Base-by-base conservation (phyloP, 768 basidiomycete genomes). In the Lepiota brunneoincarnata region DNA sequence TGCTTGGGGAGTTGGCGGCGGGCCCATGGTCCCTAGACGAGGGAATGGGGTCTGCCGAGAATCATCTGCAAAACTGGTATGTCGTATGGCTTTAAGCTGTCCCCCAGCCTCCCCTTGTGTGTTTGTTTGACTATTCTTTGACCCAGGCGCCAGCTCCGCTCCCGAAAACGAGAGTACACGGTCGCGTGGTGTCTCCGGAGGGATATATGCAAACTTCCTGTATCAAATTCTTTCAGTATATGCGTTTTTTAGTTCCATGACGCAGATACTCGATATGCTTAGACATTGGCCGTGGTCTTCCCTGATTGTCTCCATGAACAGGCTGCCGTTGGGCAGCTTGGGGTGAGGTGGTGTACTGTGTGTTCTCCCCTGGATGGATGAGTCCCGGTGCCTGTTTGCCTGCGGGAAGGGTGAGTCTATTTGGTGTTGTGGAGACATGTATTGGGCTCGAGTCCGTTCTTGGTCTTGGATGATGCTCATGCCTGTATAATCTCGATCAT, bases 171-270 rank as follows among this genome's bases (percentile, higher is more conserved):
- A 67, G 15, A 73, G 72, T 2, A 68, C 60, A 34, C 72, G 73
- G 48, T 63, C 66, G 54, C 75, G 78, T 39, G 75, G 66, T 31
- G 71, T 74, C 17, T 74, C 72, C 20, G 79, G 75, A 20, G 78
- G 78, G 4, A 66, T 70, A 65, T 87, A 91, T n/a, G 81, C 80
- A 64, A 83, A 91, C 67, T 86, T 81, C 55, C 89, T 91, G 48
- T 26, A 40, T 9, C 48, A 59, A 15, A 42, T 48, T 49, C 21
- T 24, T 51, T 60, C 24, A 65, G 46, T 60, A 64, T 61, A 68
- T 63, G 64, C 59, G 41, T 12, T 26, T 14, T 10, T 23, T 39
- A 35, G 4, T 18, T 21, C 18, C 21, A 9, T 7, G 6, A 20
- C 23, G 4, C 11, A 44, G 24, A 4, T 15, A 54, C 52, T 46